Evolutionary conservation across 768 basidiomycete species (phyloP), one percentile per base, ranked within the genome.

Genomic region (Mycena maculata): DNA sequence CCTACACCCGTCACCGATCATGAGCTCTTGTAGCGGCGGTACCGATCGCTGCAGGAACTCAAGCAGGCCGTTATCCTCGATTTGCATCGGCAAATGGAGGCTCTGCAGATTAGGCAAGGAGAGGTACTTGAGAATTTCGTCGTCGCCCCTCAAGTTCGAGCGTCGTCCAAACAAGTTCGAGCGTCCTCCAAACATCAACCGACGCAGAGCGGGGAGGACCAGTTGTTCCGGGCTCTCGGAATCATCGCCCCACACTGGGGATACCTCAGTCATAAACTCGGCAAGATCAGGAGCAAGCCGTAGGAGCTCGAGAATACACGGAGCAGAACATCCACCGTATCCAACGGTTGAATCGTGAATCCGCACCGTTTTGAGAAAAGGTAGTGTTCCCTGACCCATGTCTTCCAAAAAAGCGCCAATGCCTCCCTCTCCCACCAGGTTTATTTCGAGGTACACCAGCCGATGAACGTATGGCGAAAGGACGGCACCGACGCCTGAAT

Each of bases 31-130:
- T 9, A 61, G 60, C 12, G 49, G 60, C 6, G 60, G 60, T 2
- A 27, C 41, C 1, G 60, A 61, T 28, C 60, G 60, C 28, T 31
- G 2, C 33, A 61, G 33, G 23, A 61, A 61, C 13, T 1, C 3
- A 1, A 23, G 1, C 31, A 61, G 25, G 18, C 23, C 49, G 3
- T 2, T 2, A 20, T 16, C 4, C 11, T 2, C 0, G 23, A 60
- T 27, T 20, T 0, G 0, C 4, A 52, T 0, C 3, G 49, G 27
- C 20, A 42, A 1, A 31, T 10, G n/a, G n/a, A 60, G 59, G 9
- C 38, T 50, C 10, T 60, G 22, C 25, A 60, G 48, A 12, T 48
- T 36, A 31, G 60, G 60, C 4, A 61, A 33, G 16, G 36, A 30
- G 0, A 61, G n/a, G 30, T 33, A 15, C 0, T 1, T 0, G 2